A percentile compares a stretch with the other conserved stretches of the same genome.
These are phyloP conservation scores for Septoria linicola DNA, from an alignment of 2,329 filamentous ascomycete species.

Conservation along the genomic window DNA sequence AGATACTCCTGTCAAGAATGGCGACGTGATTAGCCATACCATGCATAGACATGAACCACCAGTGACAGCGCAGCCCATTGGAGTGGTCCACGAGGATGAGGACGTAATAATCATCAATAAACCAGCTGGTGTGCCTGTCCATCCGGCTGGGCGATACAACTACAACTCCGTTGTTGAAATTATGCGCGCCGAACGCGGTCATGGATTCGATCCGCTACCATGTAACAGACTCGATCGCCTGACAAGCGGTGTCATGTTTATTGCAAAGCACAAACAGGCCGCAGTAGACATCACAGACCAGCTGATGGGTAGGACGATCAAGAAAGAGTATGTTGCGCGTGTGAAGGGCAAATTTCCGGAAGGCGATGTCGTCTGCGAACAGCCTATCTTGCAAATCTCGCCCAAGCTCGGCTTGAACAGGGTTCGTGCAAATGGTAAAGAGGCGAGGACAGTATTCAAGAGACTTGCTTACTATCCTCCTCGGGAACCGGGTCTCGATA, in stretches of 20 bases:
- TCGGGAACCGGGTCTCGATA: constrained; percentile 18
- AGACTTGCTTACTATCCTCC: constrained; percentile 84
- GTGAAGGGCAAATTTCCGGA: constrained; percentile 91
- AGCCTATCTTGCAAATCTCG: constrained; percentile 90
- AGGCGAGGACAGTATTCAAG: constrained; percentile 87
- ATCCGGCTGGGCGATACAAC: constrained; percentile 91
- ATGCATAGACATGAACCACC: constrained; percentile 95
- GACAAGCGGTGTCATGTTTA: constrained; percentile 97
- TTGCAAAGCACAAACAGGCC: constrained; percentile 79
- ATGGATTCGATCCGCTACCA: constrained; percentile 62
- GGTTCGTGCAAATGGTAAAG: constrained; percentile 89
- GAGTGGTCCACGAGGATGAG: constrained; percentile 84
- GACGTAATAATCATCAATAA: constrained; percentile 97
- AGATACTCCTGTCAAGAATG: constrained; percentile 75
- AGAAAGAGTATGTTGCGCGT: constrained; percentile 92
- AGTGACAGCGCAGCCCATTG: constrained; percentile 75
- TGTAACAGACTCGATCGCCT: constrained; percentile 93
- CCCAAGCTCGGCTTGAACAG: constrained; percentile 93
- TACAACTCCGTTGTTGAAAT: constrained; percentile 95
- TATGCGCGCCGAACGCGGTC: constrained; percentile 71
- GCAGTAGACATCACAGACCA: constrained; percentile 75
- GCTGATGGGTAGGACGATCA: constrained; percentile 75
- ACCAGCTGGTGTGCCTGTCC: constrained; percentile 89
- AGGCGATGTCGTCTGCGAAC: constrained; percentile 85
- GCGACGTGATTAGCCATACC: constrained; percentile 87